Conservation (phyloP, 805 yeast species). For the Myxozyma nipponensis region DNA sequence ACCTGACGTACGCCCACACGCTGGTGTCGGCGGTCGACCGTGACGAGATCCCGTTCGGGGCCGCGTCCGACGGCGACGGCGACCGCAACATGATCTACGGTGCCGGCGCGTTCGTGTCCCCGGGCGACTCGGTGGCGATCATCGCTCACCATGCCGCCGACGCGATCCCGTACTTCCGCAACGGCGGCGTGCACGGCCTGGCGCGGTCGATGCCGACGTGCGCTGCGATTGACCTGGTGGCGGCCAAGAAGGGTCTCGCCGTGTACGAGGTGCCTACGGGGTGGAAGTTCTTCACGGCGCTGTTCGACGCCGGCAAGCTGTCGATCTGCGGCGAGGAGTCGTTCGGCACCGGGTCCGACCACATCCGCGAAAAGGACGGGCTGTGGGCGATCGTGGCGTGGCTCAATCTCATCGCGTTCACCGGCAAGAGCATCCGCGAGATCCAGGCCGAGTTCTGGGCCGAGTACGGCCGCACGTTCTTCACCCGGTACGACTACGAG, state of each 20-base stretch:
- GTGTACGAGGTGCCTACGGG: slow-evolving; percentile 97
- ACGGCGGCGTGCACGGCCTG: slow-evolving; percentile 81
- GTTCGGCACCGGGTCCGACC: slow-evolving; percentile 97
- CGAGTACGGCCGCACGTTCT: slow-evolving; percentile 93
- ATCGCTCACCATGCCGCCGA: slow-evolving; percentile 88
- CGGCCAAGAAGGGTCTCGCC: slow-evolving; percentile 65
- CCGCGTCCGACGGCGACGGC: slow-evolving; percentile 99
- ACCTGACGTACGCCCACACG: slow-evolving; percentile 86
- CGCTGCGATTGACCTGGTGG: slow-evolving; percentile 89
- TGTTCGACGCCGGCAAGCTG: slow-evolving; percentile 87
- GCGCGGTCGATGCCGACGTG: slow-evolving; percentile 98
- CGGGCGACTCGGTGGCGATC: slow-evolving; percentile 97
- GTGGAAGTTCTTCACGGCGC: slow-evolving; percentile 96
- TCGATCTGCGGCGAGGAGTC: slow-evolving; percentile 98
- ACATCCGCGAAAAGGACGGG: slow-evolving; percentile 96
- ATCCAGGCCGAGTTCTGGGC: slow-evolving; percentile 86
- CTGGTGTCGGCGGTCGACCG: slow-evolving; percentile 82
- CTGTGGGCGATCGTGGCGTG: slow-evolving; percentile 97
- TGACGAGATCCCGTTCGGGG: slow-evolving; percentile 84
- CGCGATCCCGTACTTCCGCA: slow-evolving; percentile 83
- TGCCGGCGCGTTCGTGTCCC: slow-evolving; percentile 82
- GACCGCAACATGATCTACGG: slow-evolving; percentile 99
- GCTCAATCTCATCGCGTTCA: slow-evolving; percentile 90
- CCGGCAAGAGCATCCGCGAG: slow-evolving; percentile 63
- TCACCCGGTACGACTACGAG: slow-evolving; percentile 93